Percentiles rank a stretch among this genome's conserved stretches.
These are phyloP conservation scores for Pseudogymnoascus pannorum DNA, from an alignment of 2,329 filamentous ascomycete species.

Conservation along the genomic window DNA sequence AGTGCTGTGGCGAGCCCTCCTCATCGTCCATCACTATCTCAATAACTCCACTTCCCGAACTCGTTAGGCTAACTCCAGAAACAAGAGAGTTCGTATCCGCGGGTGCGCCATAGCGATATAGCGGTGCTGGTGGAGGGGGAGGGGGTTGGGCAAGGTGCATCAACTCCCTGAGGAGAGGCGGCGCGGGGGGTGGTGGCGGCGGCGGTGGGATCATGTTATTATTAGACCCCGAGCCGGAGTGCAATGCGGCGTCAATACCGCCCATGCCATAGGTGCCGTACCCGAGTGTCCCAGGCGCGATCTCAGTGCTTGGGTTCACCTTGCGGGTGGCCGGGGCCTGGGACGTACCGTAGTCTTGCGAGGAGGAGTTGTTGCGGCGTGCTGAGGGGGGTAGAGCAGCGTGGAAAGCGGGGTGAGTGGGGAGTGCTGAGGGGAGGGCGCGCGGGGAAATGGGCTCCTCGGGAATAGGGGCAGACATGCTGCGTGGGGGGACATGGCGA, in stretches of 20 bases:
- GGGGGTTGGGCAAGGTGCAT: constrained; percentile 55
- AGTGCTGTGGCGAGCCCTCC: constrained; percentile 24
- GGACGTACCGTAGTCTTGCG: constrained; percentile 19
- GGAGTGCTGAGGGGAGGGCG: constrained; percentile 27
- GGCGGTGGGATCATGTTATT: constrained; percentile 43
- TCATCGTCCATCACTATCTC: constrained; percentile 62
- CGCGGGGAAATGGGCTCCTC: constrained; percentile 35
- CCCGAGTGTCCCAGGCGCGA: constrained; percentile 25
- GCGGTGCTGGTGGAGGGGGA: constrained; percentile 53
- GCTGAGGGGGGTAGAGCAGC: constrained; percentile 30
- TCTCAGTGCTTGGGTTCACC: constrained; percentile 23
- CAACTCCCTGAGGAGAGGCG: constrained; percentile 53
- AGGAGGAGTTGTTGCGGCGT: constrained; percentile 17
- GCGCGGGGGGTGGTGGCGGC: constrained; percentile 43
- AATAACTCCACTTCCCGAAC: constrained; percentile 49
- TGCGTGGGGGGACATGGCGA: constrained; percentile 42
- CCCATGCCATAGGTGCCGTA: constrained; percentile 31
- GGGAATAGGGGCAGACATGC: constrained; percentile 54
- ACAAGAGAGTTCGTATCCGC: constrained; percentile 27
- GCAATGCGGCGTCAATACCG: constrained; percentile 40
- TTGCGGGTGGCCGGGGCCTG: constrained; percentile 24
- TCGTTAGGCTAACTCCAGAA: constrained; percentile 29
- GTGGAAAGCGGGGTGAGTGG: constrained; percentile 38
- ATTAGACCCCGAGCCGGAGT: constrained; percentile 36
- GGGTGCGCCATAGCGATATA: constrained; percentile 35